Evolutionary conservation across 2,329 filamentous ascomycete genomes (phyloP), one percentile per base, ranked within the genome.

Genomic region (Acrocalymma vagum): DNA sequence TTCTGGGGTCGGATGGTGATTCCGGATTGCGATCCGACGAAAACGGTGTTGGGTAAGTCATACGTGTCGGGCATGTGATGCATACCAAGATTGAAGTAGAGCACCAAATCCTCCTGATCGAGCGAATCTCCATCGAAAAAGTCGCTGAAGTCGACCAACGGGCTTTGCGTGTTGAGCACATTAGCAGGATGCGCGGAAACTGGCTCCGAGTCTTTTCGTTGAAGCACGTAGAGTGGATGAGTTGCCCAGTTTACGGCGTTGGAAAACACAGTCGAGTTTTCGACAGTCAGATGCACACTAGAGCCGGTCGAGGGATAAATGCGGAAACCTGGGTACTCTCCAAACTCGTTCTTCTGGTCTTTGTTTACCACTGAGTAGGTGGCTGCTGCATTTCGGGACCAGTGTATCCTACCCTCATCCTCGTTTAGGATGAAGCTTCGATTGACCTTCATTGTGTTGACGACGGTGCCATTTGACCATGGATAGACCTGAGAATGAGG

Each of bases 321-420:
- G 14, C 75, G 72, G 53, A 80, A 84, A 5, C 79, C 81, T 6
- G 74, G 72, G 9, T 68, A 66, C 59, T 81, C 76, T 39, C 80
- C 80, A 51, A 73, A 79, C 3, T 61, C 55, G 55, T 83, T 83
- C 2, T 58, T 65, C 4, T 62, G 55, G 29, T 78, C 75, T 22
- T 67, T 72, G 49, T 83, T 84, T 25, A 82, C 63, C n/a, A 83
- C 69, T 1, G 73, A 55, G 43, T 78, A 77, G 55, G 74, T 73
- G 6, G 68, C 74, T 18, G 65, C 59, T 50, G 82, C 82, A 34
- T 65, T 52, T 2, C 58, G 29, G 5, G 67, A 69, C 74, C 78
- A 84, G 37, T 76, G 49, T 26, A 72, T 67, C 6, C 62, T 58
- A 9, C 70, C 57, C 17, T 74, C 58, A n/a, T 55, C 48, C 36